Evolutionary conservation across 345 rosid species (phyloP).

Genomic region (Pistacia vera): DNA sequence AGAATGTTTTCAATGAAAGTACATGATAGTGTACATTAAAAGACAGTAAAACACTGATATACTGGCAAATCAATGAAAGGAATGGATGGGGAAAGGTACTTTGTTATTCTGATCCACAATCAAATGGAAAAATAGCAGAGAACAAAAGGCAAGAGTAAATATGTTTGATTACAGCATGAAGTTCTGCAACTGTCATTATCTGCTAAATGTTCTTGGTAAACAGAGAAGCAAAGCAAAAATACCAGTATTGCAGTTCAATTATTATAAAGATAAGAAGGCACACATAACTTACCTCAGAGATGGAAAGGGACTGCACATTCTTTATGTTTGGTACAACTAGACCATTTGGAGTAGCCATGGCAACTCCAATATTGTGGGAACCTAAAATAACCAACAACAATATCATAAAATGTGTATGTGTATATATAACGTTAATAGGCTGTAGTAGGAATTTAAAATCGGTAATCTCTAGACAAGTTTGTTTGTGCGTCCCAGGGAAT

Average conservation of each 20-base stretch:
- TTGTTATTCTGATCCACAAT: neutral
- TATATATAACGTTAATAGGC: too few relatives aligned
- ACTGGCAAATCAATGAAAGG: neutral
- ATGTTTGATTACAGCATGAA: too few relatives aligned
- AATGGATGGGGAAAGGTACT: neutral
- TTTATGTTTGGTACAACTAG: conserved; percentile 91
- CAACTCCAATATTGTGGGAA: conserved; percentile 92
- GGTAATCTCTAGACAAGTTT: too few relatives aligned
- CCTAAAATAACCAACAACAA: conserved; percentile 41
- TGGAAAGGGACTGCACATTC: conserved; percentile 80
- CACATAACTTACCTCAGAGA: conserved; percentile 58
- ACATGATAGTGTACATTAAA: neutral
- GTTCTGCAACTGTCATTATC: too few relatives aligned
- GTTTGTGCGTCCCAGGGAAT: too few relatives aligned
- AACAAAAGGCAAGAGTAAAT: neutral
- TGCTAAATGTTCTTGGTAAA: neutral
- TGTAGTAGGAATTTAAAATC: too few relatives aligned
- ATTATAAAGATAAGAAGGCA: neutral
- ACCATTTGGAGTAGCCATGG: conserved; percentile 91
- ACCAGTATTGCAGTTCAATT: neutral
- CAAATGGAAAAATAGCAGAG: neutral
- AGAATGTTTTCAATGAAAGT: neutral
- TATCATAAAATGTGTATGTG: neutral
- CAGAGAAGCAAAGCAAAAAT: neutral
- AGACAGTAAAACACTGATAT: neutral